phyloP scores from a whole-genome alignment of 768 basidiomycete species.

The Russula brevipes region DNA sequence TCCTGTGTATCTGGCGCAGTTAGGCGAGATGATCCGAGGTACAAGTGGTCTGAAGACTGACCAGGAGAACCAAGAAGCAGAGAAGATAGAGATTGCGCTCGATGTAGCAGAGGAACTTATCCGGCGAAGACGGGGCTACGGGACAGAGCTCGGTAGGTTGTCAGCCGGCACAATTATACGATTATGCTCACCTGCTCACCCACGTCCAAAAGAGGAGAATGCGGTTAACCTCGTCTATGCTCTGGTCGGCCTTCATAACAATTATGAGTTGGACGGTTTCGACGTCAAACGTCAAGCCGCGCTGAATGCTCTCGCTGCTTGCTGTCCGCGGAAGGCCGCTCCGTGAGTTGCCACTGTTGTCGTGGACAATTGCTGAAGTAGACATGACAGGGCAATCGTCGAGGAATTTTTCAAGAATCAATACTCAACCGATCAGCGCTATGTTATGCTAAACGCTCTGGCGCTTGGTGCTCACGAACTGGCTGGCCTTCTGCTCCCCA shows the following conservation, averaged over 20 bases:
- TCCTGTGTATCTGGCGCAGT: conserved; percentile 87
- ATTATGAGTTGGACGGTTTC: conserved; percentile 79
- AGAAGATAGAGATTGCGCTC: conserved; percentile 76
- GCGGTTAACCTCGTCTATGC: conserved; percentile 74
- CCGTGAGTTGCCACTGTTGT: conserved; percentile 52
- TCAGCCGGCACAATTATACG: not conserved
- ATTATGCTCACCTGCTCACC: conserved; percentile 6
- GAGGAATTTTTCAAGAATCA: conserved; percentile 95
- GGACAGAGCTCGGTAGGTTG: conserved; percentile 77
- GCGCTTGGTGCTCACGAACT: conserved; percentile 84
- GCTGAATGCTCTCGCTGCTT: conserved; percentile 73
- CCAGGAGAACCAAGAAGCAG: conserved; percentile 61
- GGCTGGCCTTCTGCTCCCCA: conserved; percentile 42
- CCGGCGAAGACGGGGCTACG: conserved; percentile 75
- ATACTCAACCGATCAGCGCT: conserved; percentile 84
- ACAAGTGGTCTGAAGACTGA: conserved; percentile 46
- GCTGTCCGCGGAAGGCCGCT: conserved; percentile 70
- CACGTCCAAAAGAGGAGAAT: conserved; percentile 68
- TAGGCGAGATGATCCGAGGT: conserved; percentile 69
- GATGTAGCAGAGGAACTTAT: conserved; percentile 78
- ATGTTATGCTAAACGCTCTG: conserved; percentile 78
- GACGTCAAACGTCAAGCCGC: conserved; percentile 69
- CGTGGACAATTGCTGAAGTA: not conserved
- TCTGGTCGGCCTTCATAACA: conserved; percentile 70
- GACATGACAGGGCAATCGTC: conserved; percentile 56